Evolutionary conservation across 805 yeast genomes (phyloP).

Genomic region (Metschnikowia picachoensis): DNA sequence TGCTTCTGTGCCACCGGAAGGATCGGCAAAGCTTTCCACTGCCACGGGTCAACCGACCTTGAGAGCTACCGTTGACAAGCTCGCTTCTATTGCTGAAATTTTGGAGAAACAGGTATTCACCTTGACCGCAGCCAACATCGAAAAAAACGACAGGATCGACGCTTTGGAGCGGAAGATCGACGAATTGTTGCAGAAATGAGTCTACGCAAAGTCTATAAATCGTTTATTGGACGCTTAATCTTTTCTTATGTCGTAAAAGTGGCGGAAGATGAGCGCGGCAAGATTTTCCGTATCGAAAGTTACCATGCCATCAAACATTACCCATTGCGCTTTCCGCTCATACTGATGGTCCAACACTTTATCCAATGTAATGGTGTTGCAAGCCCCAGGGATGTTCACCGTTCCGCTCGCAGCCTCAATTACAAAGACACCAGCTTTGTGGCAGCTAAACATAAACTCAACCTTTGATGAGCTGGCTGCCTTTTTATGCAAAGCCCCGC

Average conservation of each 20-base stretch:
- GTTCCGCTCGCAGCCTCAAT: conserved; percentile 74
- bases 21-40: conserved; percentile 3
- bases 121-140: conserved; percentile 51
- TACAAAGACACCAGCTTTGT: conserved; percentile 64
- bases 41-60: conserved; percentile 45
- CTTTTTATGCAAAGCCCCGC: conserved; percentile 42
- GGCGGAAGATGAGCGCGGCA: conserved; percentile 65
- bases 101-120: conserved; percentile 54
- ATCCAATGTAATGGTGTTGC: conserved; percentile 59
- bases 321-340: conserved; percentile 52
- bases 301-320: conserved; percentile 64
- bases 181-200: conserved; percentile 26
- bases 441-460: conserved; percentile 72
- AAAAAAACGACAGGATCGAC: conserved; percentile 60
- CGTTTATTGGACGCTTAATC: conserved; percentile 13
- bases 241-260: conserved; percentile 59
- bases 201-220: neutral
- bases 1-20: neutral
- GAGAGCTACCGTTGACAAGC: conserved; percentile 66
- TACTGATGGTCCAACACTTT: conserved; percentile 71
- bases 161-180: conserved; percentile 61
- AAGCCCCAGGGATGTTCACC: conserved; percentile 61
- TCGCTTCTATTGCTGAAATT: conserved; percentile 52
- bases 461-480: conserved; percentile 58
- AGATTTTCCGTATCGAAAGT: conserved; percentile 65